Base-by-base conservation (phyloP, 306 rosid species). In the Psophocarpus tetragonolobus region DNA sequence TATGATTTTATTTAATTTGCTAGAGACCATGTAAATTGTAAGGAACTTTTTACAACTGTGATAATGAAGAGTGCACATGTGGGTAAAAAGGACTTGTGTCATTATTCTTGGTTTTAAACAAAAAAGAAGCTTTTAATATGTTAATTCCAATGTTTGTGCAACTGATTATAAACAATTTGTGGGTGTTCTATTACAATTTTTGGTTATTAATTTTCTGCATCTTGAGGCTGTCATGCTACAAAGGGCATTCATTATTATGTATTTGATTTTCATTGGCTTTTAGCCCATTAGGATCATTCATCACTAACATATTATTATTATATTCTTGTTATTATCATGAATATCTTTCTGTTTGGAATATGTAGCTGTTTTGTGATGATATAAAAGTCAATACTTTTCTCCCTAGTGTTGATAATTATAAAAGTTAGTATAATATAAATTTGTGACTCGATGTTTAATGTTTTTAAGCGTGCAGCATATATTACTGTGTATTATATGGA, bases 401-500 rank as follows among this genome's bases (percentile, higher is more conserved):
- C 15, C 3, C 27, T 80, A 24, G 47, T 47, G 1, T 9, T 13
- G 23, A 23, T 3, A 63, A 27, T 38, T 27, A 35, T 38, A 39
- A 8, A 48, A 21, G 29, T 60, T 20, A 1, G 42, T 48, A 38
- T 38, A 7, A 27, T 26, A 38, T 36, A 8, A 60, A 48, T 39
- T 24, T 62, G 45, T 51, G 7, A 68, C 47, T 11, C 74, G 45
- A 30, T 18, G n/a, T n/a, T 38, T 5, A 65, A 35, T 32, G 8
- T 26, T 17, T 45, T 75, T 45, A 30, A 18, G 3, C 11, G 33
- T 2, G 20, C 58, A 75, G 30, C 41, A 41, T 65, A 54, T 61
- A 32, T 82, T 71, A 18, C 21, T 39, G 42, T 73, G 5, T 66
- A 66, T 47, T 77, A 8, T 58, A 73, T 68, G 6, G 47, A 41